phyloP scores from a whole-genome alignment of 2,329 filamentous ascomycete species.

The Aspergillus hortae region DNA sequence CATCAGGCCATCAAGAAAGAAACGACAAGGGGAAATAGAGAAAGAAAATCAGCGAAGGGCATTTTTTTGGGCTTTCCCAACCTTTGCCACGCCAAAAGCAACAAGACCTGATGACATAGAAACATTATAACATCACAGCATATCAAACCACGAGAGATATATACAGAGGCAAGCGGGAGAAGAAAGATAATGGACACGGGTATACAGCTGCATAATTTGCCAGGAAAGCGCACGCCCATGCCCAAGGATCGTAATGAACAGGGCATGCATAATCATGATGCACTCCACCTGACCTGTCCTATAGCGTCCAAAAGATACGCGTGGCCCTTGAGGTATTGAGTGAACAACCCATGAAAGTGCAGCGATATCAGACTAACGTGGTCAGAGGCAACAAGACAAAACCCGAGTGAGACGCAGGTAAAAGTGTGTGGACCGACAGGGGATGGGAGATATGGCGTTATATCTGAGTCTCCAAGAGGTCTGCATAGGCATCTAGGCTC shows the following conservation, averaged over 20 bases:
- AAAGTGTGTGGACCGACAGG: background rate
- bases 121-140: background rate
- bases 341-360: too few relatives aligned
- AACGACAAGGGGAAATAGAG: background rate
- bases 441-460: constrained; percentile 1
- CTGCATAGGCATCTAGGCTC: constrained; percentile 46
- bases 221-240: constrained; percentile 4
- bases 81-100: background rate
- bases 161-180: constrained; percentile 16
- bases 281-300: background rate
- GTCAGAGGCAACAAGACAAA: background rate
- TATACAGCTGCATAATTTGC: constrained; percentile 19
- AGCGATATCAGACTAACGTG: too few relatives aligned
- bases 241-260: background rate
- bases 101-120: background rate
- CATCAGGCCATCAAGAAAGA: background rate
- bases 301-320: background rate
- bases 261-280: background rate
- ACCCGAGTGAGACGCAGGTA: background rate
- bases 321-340: background rate
- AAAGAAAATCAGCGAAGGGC: background rate
- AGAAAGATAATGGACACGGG: constrained; percentile 10
- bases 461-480: constrained; percentile 37
- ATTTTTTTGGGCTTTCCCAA: background rate
- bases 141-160: constrained; percentile 6